A percentile compares a stretch with the other conserved stretches of the same genome.
Evolutionary conservation across 805 yeast species (phyloP).

Genomic region (Sugiyamaella mastotermitis): DNA sequence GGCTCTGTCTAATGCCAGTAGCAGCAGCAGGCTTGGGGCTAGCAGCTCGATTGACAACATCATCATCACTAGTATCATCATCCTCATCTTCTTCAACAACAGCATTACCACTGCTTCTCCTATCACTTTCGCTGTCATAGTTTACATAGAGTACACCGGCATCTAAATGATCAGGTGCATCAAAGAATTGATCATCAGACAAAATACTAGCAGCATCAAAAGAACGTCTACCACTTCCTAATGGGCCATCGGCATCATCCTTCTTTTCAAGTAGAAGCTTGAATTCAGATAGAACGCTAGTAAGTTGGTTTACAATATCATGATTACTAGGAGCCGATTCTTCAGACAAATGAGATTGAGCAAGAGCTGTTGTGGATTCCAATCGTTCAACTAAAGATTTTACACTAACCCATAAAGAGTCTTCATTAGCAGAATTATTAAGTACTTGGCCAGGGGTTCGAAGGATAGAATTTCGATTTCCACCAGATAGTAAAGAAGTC

Average conservation of each 20-base stretch:
- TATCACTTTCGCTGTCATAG: constrained; percentile 14
- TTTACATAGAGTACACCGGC: constrained; percentile 19
- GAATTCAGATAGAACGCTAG: constrained; percentile 1
- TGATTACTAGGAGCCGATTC: constrained; percentile 1
- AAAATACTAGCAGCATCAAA: constrained; percentile 15
- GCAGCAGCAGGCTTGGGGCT: neutral
- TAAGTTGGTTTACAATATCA: constrained; percentile 2
- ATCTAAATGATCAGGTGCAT: constrained; percentile 16
- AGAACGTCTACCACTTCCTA: constrained; percentile 7
- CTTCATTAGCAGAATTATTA: neutral
- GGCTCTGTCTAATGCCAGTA: constrained; percentile 7
- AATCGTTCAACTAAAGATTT: constrained; percentile 6
- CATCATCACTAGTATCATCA: constrained; percentile 14
- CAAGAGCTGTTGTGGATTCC: constrained; percentile 3
- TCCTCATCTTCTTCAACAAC: constrained; percentile 13
- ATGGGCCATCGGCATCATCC: neutral
- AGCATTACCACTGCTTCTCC: constrained; percentile 15
- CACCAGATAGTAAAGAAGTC: no score
- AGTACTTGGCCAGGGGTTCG: neutral
- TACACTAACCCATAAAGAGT: neutral
- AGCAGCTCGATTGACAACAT: constrained; percentile 8
- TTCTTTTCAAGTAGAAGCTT: constrained; percentile 3
- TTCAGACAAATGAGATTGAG: neutral
- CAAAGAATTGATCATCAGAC: constrained; percentile 21
- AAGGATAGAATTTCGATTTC: no score